phyloP scores from a whole-genome alignment of 129 eudicot genomes.

The Flaveria brownii region DNA sequence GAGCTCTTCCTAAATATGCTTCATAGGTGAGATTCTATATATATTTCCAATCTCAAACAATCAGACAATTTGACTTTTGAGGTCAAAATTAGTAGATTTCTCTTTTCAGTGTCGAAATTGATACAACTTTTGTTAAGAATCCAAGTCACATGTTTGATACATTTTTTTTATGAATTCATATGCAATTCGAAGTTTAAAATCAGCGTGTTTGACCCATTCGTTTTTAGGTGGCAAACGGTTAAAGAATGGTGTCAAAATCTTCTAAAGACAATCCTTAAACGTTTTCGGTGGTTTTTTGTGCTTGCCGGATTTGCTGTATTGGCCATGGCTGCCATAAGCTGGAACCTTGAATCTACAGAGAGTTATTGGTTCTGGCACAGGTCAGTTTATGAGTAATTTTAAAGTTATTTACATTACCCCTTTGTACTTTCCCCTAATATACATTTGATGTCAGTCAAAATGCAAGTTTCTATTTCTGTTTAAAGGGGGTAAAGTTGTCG shows the following conservation, averaged over 20 bases:
- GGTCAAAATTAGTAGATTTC: constrained; percentile 14
- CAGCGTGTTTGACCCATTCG: not conserved
- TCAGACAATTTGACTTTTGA: constrained; percentile 4
- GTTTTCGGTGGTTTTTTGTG: constrained; percentile 74
- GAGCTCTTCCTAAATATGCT: constrained; percentile 49
- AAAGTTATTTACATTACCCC: not conserved
- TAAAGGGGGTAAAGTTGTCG: not conserved
- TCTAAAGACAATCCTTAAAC: constrained; percentile 55
- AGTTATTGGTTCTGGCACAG: constrained; percentile 99
- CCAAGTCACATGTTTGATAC: not conserved
- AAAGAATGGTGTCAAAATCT: constrained; percentile 53
- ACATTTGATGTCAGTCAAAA: not conserved
- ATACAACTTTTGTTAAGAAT: not conserved
- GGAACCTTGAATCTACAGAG: constrained; percentile 68
- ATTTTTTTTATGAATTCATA: not conserved
- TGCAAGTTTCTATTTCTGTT: not conserved
- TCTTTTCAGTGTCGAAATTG: not conserved
- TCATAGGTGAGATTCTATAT: constrained; percentile 47
- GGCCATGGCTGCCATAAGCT: constrained; percentile 81
- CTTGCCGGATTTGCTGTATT: constrained; percentile 65
- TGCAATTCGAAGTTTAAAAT: not conserved
- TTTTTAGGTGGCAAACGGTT: constrained; percentile 64
- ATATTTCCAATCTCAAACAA: constrained; percentile 8
- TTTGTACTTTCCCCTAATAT: constrained; percentile 8
- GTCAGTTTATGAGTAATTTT: constrained; percentile 39